Conservation (phyloP, 2,329 filamentous ascomycete species). For the Magnaporthales sp. region DNA sequence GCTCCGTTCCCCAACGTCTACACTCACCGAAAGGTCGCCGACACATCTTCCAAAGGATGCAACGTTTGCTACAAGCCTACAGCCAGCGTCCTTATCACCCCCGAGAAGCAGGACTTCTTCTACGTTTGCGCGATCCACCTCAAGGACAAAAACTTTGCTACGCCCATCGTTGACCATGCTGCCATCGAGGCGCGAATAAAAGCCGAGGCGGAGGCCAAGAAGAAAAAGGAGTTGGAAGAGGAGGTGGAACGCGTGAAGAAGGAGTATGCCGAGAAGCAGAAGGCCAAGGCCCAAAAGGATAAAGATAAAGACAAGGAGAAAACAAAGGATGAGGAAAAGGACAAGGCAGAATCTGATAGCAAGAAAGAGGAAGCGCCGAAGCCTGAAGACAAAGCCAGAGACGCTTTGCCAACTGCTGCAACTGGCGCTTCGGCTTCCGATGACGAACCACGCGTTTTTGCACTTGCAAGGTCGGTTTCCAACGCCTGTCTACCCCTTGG, state of each 20-base stretch:
- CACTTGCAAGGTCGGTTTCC: conserved; percentile 64
- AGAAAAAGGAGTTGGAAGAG: conserved; percentile 56
- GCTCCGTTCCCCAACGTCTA: conserved; percentile 65
- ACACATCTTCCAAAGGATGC: conserved; percentile 74
- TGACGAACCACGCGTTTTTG: conserved; percentile 71
- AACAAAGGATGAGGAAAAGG: conserved; percentile 30
- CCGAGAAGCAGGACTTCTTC: conserved; percentile 83
- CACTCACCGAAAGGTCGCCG: conserved; percentile 78
- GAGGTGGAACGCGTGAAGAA: conserved; percentile 60
- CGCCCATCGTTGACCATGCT: conserved; percentile 62
- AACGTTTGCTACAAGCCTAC: conserved; percentile 88
- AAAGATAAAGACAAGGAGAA: conserved; percentile 48
- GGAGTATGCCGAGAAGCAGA: conserved; percentile 68
- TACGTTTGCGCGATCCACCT: conserved; percentile 81
- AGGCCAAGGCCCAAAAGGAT: conserved; percentile 59
- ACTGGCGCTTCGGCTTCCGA: conserved; percentile 31
- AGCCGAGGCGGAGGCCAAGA: conserved; percentile 50
- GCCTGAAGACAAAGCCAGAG: conserved; percentile 19
- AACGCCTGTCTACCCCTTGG: not conserved
- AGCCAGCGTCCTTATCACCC: conserved; percentile 77
- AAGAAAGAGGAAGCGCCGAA: conserved; percentile 22
- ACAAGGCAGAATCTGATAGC: conserved; percentile 22
- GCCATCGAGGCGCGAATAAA: conserved; percentile 56
- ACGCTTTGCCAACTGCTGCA: not conserved
- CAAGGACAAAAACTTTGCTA: conserved; percentile 73